These are phyloP conservation scores for Pestalotiopsis sp. DNA, from an alignment of 2,329 filamentous ascomycete species.

Conservation along the genomic window DNA sequence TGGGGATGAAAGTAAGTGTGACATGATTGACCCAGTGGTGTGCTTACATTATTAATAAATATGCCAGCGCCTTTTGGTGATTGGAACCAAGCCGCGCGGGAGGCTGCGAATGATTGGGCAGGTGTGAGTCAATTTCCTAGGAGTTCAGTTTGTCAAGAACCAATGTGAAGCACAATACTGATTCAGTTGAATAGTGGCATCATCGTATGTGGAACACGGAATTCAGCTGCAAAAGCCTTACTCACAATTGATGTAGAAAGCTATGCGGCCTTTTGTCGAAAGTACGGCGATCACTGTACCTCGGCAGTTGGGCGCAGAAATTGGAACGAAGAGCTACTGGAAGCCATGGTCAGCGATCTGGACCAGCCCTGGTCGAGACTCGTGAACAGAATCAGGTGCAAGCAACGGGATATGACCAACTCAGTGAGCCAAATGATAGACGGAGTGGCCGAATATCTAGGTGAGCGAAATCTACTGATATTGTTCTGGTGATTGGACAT, in stretches of 20 bases:
- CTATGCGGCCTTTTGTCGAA: slow-evolving; percentile 45
- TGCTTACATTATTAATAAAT: not conserved
- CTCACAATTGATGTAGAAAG: slow-evolving; percentile 19
- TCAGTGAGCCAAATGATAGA: slow-evolving; percentile 20
- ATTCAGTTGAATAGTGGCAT: slow-evolving; percentile 4
- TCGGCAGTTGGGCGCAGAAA: slow-evolving; percentile 26
- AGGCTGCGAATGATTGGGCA: slow-evolving; percentile 2
- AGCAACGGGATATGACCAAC: slow-evolving; percentile 15
- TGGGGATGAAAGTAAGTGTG: not conserved
- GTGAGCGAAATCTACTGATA: not conserved
- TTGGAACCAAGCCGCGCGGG: not conserved
- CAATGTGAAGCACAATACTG: not conserved
- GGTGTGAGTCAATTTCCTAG: not conserved
- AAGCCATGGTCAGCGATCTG: slow-evolving; percentile 37
- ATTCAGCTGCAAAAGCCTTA: not conserved
- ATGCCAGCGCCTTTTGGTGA: not conserved
- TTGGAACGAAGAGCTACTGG: slow-evolving; percentile 49
- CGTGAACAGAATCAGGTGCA: slow-evolving; percentile 14
- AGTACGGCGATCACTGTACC: slow-evolving; percentile 41
- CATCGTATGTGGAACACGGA: not conserved
- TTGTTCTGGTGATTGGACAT: slow-evolving; percentile 2
- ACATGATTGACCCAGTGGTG: not conserved
- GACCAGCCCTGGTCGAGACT: slow-evolving; percentile 34
- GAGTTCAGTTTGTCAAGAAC: not conserved
- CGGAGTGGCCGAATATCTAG: slow-evolving; percentile 6